phyloP scores from a whole-genome alignment of 1,284 basidiomycete species.

The Blastosporella zonata region DNA sequence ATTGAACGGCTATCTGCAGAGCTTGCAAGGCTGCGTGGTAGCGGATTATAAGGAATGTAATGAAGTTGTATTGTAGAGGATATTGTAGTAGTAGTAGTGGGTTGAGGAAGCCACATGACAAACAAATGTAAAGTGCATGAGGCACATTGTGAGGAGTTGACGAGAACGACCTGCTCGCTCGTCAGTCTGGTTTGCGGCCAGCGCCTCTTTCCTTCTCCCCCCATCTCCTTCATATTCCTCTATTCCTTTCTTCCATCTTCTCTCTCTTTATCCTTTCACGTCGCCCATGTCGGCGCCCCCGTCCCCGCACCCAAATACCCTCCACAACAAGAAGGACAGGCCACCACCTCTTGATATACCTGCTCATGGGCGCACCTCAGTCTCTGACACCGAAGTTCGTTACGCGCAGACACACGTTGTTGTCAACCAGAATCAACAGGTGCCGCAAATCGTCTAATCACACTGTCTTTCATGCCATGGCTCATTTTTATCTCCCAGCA shows the following conservation, averaged over 20 bases:
- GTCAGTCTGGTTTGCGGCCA: slow-evolving; percentile 19
- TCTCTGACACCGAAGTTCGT: slow-evolving; percentile 30
- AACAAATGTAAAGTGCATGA: slow-evolving; percentile 27
- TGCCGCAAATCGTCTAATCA: slow-evolving; percentile 13
- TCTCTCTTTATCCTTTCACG: slow-evolving; percentile 14
- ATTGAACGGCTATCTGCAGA: slow-evolving; percentile 7
- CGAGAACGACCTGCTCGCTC: slow-evolving; percentile 16
- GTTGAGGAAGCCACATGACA: slow-evolving; percentile 21
- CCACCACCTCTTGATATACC: slow-evolving; percentile 38
- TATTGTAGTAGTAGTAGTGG: not conserved
- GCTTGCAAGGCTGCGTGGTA: slow-evolving; percentile 1
- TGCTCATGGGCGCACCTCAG: slow-evolving; percentile 27
- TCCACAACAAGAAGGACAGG: slow-evolving; percentile 34
- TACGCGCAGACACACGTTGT: slow-evolving; percentile 26
- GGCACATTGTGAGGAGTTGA: slow-evolving; percentile 13
- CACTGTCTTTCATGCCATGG: slow-evolving; percentile 4
- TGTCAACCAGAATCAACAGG: slow-evolving; percentile 13
- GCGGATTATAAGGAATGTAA: not conserved
- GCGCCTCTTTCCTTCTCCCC: slow-evolving; percentile 3
- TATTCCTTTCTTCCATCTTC: slow-evolving; percentile 19
- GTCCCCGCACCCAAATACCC: slow-evolving; percentile 27
- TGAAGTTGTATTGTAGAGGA: not conserved
- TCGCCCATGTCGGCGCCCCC: slow-evolving; percentile 36
- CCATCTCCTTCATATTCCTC: slow-evolving; percentile 19
- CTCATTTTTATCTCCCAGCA: slow-evolving; percentile 20